A percentile compares a stretch with the other conserved stretches of the same genome.
phyloP scores from a whole-genome alignment of 345 rosid genomes.

The Abelmoschus esculentus region DNA sequence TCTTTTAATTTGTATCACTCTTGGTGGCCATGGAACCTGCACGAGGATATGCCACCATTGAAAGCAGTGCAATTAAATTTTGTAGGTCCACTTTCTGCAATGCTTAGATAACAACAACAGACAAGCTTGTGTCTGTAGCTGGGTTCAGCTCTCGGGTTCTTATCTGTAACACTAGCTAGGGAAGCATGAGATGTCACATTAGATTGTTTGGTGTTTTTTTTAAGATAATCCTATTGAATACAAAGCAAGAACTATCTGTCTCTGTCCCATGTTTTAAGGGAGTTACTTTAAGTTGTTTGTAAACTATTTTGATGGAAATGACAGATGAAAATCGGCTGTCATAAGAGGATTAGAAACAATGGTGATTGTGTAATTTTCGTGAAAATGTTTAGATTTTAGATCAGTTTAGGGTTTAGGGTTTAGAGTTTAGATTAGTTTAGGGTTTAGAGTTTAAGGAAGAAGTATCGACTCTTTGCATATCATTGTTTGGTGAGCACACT shows the following conservation, averaged over 20 bases:
- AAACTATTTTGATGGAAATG: no score
- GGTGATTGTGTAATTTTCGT: no score
- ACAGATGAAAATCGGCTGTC: no score
- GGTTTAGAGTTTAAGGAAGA: no score
- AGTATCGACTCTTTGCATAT: no score
- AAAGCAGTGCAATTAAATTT: not conserved
- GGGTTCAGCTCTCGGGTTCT: not conserved
- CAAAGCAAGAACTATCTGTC: not conserved
- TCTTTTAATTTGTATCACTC: not conserved
- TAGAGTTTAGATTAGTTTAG: no score
- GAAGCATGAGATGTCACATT: slow-evolving; percentile 4
- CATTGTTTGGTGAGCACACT: no score
- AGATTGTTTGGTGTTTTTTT: not conserved
- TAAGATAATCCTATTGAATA: not conserved
- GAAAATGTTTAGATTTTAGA: no score
- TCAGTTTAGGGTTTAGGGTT: no score
- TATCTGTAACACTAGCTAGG: not conserved
- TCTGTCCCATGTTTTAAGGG: no score
- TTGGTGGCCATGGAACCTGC: not conserved
- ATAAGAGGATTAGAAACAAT: no score
- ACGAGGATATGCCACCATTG: slow-evolving; percentile 1
- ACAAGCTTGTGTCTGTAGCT: not conserved
- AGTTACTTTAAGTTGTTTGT: no score
- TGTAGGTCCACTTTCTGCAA: not conserved
- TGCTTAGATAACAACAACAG: slow-evolving; percentile 2